These are phyloP conservation scores for Kodamaea sagamina DNA, from an alignment of 805 yeast genomes.

Conservation along the genomic window DNA sequence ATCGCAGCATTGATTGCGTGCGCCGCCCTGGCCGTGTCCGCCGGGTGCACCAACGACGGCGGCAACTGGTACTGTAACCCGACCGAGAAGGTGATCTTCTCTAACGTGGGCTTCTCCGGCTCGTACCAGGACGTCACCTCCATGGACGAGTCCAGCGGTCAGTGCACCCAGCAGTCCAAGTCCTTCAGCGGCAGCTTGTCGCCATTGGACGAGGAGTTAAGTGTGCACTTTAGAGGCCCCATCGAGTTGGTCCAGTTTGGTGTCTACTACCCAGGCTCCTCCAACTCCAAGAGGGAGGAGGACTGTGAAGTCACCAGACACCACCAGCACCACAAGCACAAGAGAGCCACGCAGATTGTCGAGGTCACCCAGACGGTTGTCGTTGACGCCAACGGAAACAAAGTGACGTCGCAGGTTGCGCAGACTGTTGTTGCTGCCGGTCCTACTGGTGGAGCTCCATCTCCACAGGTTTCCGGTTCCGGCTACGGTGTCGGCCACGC, in stretches of 20 bases:
- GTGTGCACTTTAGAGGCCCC: conserved; percentile 92
- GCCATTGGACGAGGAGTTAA: conserved; percentile 83
- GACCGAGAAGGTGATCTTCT: conserved; percentile 65
- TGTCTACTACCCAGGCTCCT: conserved; percentile 71
- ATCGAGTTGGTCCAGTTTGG: conserved; percentile 79
- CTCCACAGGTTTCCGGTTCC: conserved; percentile 1
- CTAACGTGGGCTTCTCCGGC: conserved; percentile 82
- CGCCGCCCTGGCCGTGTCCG: conserved; percentile 23
- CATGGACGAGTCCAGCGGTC: conserved; percentile 73
- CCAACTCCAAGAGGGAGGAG: conserved; percentile 43
- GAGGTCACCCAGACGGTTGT: conserved; percentile 78
- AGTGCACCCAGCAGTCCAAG: conserved; percentile 59
- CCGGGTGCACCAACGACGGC: conserved; percentile 23
- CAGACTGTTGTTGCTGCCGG: conserved; percentile 27
- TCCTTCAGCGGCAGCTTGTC: conserved; percentile 72
- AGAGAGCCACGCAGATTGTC: conserved; percentile 64
- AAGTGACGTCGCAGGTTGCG: conserved; percentile 28
- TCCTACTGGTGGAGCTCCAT: conserved; percentile 10
- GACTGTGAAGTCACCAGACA: conserved; percentile 49
- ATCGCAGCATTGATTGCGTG: conserved; percentile 25
- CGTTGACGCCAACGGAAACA: conserved; percentile 61
- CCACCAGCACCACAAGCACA: conserved; percentile 51
- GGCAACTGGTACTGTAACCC: conserved; percentile 58
- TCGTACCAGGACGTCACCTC: conserved; percentile 74
- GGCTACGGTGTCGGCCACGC: conserved; percentile 12